Base-by-base conservation (phyloP, 148 eudicot genomes). In the Heliosperma pusillum region DNA sequence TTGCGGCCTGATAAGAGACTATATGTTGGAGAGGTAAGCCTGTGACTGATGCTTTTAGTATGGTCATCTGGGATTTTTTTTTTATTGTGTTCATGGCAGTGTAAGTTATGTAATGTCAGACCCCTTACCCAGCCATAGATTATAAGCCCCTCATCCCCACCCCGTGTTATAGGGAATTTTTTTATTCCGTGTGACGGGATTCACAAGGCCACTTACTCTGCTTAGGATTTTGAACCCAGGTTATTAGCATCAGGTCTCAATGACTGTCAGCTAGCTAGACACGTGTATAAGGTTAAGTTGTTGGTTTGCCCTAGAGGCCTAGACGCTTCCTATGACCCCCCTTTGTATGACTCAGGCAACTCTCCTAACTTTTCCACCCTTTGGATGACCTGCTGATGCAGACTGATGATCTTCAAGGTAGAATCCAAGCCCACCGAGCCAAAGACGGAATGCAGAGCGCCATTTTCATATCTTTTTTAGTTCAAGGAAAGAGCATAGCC, bases 371-470 rank as follows among this genome's bases (percentile, higher is more conserved):
- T 50, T 13, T 24, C 65, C 4, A 72, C 50, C 26, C 9, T 36
- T 56, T 5, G 7, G 50, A 36, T 68, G 15, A 30, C 56, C 56
- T 75, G 72, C 22, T 65, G 53, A 58, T 42, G 69, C 87, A 95
- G 98, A 92, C 97, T 10, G 98, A 92, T 84, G 96, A 92, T 84
- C 98, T 95, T 69, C 89, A 90, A 70, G 96, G 96, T 2, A 89
- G 98, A 65, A 82, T 95, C 20, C 86, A 83, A 75, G 85, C 97
- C 71, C 98, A 95, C 85, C 88, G 98, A 27, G 70, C 80, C 13
- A 89, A 89, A 79, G 88, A 83, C 16, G 97, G 90, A 58, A 84
- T 92, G 96, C 87, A 86, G 74, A 86, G 76, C 68, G 96, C 91
- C n/a, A 36, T 76, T 1, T 92, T 95, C 77, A 71, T 92, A 22